Percentiles rank a stretch among this genome's conserved stretches.
phyloP scores from a whole-genome alignment of 2,329 filamentous ascomycete species.

The Shiraia sp. region DNA sequence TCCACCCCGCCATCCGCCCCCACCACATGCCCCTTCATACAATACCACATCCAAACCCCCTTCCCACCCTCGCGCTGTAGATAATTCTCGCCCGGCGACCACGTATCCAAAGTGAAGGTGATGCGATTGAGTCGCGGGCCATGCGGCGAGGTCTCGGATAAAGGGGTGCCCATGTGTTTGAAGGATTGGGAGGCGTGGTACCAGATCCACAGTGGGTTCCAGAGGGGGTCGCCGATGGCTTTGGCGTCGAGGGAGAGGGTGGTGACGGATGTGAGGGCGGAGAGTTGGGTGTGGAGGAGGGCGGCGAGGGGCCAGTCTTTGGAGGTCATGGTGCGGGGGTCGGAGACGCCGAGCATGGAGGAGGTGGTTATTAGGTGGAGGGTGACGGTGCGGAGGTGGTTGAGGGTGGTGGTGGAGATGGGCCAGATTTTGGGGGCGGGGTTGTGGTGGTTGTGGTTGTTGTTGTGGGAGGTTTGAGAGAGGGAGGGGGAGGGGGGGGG shows the following conservation, averaged over 20 bases:
- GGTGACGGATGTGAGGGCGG: conserved; percentile 18
- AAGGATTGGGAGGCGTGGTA: conserved; percentile 41
- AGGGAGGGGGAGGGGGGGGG: conserved; percentile 2
- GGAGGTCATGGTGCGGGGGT: conserved; percentile 41
- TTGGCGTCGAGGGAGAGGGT: conserved; percentile 35
- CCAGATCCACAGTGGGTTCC: conserved; percentile 48
- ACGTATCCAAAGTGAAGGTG: conserved; percentile 41
- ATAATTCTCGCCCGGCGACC: conserved; percentile 42
- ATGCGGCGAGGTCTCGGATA: conserved; percentile 2
- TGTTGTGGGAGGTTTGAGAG: no score
- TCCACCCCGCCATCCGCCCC: conserved; percentile 20
- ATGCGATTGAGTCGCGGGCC: conserved; percentile 34
- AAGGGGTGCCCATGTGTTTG: conserved; percentile 31
- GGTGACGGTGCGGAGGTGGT: conserved; percentile 28
- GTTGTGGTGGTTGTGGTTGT: no score
- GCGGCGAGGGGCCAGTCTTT: conserved; percentile 35
- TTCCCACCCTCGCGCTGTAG: conserved; percentile 22
- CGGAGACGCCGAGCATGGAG: conserved; percentile 39
- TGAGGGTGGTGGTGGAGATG: conserved; percentile 25
- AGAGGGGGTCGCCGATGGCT: conserved; percentile 43
- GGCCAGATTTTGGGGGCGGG: conserved; percentile 27
- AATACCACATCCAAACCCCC: conserved; percentile 41
- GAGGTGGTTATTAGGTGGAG: conserved; percentile 40
- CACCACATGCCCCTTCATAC: conserved; percentile 32
- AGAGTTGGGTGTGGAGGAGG: conserved; percentile 30